phyloP scores from a whole-genome alignment of 768 basidiomycete genomes.

The Ramaria rubella region DNA sequence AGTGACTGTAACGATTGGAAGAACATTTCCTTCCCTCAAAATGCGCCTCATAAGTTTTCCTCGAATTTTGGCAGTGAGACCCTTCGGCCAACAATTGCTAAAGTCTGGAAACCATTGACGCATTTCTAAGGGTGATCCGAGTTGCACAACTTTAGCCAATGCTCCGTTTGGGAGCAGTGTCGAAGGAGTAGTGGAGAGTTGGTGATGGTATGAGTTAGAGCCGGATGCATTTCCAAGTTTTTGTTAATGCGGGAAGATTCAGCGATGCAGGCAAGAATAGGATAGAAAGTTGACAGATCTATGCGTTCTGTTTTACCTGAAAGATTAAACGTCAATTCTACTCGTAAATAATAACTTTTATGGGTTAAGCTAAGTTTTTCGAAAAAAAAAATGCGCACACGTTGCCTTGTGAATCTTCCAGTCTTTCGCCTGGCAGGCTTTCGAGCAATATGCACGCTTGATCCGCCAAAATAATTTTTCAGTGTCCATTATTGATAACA shows the following conservation, averaged over 20 bases:
- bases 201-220: constrained; percentile 17
- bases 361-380: no score
- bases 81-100: constrained; percentile 32
- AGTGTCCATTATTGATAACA: no score
- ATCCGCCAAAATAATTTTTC: no score
- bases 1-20: constrained; percentile 28
- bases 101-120: neutral
- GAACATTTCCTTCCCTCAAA: constrained; percentile 26
- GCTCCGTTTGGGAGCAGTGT: constrained; percentile 2
- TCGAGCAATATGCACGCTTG: constrained; percentile 29
- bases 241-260: constrained; percentile 17
- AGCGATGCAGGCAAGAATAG: constrained; percentile 25
- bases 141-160: neutral
- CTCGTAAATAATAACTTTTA: neutral
- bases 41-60: constrained; percentile 22
- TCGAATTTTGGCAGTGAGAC: constrained; percentile 20
- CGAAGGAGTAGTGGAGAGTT: constrained; percentile 1
- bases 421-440: constrained; percentile 27
- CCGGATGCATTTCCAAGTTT: constrained; percentile 17
- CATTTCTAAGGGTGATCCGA: neutral
- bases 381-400: no score
- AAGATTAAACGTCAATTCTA: neutral
- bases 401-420: constrained; percentile 25
- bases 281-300: constrained; percentile 28
- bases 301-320: constrained; percentile 32